Evolutionary conservation across 257 asterid species (phyloP).

Genomic region (Ballota nigra): DNA sequence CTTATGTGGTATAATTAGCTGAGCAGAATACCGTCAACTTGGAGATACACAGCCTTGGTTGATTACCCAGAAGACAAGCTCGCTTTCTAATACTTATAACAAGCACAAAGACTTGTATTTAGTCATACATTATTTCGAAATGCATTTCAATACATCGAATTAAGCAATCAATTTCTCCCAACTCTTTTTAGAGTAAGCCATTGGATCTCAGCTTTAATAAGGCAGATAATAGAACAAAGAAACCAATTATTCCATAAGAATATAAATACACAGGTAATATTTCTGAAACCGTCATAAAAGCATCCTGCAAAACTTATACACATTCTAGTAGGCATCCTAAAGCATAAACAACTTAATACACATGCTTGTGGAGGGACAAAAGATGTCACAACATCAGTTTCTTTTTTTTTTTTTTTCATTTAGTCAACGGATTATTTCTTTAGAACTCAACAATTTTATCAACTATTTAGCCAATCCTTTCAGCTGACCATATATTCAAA

Average conservation of each 20-base stretch:
- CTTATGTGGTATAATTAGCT: constrained; percentile 41
- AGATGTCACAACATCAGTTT: neutral
- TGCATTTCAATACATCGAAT: neutral
- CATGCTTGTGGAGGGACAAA: neutral
- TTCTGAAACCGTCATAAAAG: neutral
- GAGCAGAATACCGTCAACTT: constrained; percentile 40
- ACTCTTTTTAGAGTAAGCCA: neutral
- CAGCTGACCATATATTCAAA: neutral
- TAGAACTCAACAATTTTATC: neutral
- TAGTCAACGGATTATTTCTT: neutral
- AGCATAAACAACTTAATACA: no score
- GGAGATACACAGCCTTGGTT: constrained; percentile 34
- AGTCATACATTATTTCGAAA: neutral
- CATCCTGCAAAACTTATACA: neutral
- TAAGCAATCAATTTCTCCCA: neutral
- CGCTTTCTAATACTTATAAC: constrained; percentile 19
- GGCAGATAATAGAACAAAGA: neutral
- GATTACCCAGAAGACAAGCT: constrained; percentile 39
- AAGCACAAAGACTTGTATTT: constrained; percentile 21
- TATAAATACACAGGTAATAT: neutral
- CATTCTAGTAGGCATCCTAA: neutral
- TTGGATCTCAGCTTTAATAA: neutral
- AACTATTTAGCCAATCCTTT: neutral
- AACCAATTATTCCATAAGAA: neutral
- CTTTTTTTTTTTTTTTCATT: no score